phyloP scores from a whole-genome alignment of 2,329 filamentous ascomycete species.

The Fusarium avenaceum region DNA sequence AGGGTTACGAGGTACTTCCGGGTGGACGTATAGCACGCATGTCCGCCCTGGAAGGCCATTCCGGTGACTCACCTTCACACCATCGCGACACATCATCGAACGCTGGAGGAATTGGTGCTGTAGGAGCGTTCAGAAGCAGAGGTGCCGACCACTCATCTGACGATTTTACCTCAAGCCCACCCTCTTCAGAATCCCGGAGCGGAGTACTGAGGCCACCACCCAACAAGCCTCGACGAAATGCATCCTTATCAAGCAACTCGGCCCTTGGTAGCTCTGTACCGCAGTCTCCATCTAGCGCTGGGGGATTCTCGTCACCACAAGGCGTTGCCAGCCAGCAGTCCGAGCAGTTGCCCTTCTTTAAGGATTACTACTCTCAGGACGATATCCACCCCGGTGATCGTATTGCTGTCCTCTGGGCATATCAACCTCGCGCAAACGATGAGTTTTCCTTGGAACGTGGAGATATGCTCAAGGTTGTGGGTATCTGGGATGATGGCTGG shows the following conservation, averaged over 20 bases:
- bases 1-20: conserved; percentile 80
- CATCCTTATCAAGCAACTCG: conserved; percentile 90
- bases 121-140: conserved; percentile 64
- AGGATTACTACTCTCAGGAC: conserved; percentile 98
- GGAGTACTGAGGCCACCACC: conserved; percentile 71
- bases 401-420: conserved; percentile 94
- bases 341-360: conserved; percentile 95
- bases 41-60: conserved; percentile 88
- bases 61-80: conserved; percentile 70
- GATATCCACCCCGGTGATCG: conserved; percentile 93
- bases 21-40: conserved; percentile 94
- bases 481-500: conserved; percentile 99
- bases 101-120: conserved; percentile 58
- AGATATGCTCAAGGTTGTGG: conserved; percentile 97
- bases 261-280: conserved; percentile 77
- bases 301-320: conserved; percentile 85
- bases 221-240: conserved; percentile 76
- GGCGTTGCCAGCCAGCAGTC: conserved; percentile 90
- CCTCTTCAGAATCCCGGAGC: conserved; percentile 69
- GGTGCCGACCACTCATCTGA: conserved; percentile 74
- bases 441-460: conserved; percentile 94
- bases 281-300: conserved; percentile 80
- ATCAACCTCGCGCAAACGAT: conserved; percentile 92
- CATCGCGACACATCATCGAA: conserved; percentile 59
- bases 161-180: conserved; percentile 78